These are phyloP conservation scores for Puccinia triticina DNA, from an alignment of 1,284 basidiomycete species.

Conservation along the genomic window DNA sequence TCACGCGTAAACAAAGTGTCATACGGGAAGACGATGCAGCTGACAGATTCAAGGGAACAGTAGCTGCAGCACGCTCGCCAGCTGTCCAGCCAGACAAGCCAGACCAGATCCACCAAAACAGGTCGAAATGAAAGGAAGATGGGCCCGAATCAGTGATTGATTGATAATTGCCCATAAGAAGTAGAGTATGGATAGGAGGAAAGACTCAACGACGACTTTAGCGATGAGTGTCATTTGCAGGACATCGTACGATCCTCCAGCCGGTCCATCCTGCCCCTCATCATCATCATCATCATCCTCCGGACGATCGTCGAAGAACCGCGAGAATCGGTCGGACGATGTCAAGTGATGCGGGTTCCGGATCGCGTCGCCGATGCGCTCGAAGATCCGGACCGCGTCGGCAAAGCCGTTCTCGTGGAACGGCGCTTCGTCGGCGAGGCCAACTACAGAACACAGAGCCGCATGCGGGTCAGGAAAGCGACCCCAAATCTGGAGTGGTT, in stretches of 20 bases:
- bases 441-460: neutral
- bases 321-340: constrained; percentile 2
- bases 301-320: constrained; percentile 5
- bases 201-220: constrained; percentile 15
- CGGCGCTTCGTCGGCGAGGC: neutral
- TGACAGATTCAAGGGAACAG: neutral
- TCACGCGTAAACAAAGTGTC: too few relatives aligned
- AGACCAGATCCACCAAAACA: too few relatives aligned
- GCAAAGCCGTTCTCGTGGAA: neutral
- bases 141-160: neutral
- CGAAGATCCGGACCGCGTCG: constrained; percentile 5
- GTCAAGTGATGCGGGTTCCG: neutral
- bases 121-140: neutral
- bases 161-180: too few relatives aligned
- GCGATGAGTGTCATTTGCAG: neutral
- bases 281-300: neutral
- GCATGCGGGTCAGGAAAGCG: neutral
- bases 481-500: neutral
- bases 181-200: neutral
- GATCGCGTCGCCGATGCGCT: neutral
- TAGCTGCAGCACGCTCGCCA: constrained; percentile 3
- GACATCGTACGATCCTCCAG: neutral
- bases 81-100: neutral
- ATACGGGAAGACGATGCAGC: neutral
- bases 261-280: neutral